Conservation (phyloP, 192 early-diverging fungal genomes). For the Coemansia sp. region DNA sequence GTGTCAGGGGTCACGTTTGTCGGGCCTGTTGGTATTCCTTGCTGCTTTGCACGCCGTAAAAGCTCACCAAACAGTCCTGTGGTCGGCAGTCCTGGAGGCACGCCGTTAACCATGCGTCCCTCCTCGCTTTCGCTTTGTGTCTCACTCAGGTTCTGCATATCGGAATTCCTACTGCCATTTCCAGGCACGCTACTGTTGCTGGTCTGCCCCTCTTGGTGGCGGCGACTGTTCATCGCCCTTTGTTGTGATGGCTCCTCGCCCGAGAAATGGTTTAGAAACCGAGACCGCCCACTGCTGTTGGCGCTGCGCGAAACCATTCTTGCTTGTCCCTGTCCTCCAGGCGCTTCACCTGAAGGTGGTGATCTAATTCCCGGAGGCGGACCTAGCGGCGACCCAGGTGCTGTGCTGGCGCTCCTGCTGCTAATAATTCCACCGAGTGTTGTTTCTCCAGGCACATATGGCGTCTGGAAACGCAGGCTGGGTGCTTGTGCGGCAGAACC, state of each 20-base stretch:
- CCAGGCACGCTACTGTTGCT: neutral
- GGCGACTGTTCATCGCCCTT: conserved; percentile 8
- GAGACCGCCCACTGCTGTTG: conserved; percentile 50
- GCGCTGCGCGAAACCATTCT: conserved; percentile 45
- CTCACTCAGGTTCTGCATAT: conserved; percentile 1
- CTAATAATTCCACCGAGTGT: neutral
- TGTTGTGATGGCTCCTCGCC: neutral
- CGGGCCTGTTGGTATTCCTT: conserved; percentile 1
- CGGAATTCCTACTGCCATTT: conserved; percentile 6
- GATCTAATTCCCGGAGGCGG: conserved; percentile 42
- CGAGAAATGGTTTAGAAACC: conserved; percentile 51
- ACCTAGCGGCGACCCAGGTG: conserved; percentile 18
- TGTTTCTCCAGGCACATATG: neutral
- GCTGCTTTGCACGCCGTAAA: conserved; percentile 31
- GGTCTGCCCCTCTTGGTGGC: neutral
- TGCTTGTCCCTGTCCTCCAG: conserved; percentile 8
- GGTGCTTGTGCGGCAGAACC: neutral
- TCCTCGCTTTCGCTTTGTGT: neutral
- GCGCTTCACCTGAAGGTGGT: conserved; percentile 11
- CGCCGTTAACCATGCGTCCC: conserved; percentile 27
- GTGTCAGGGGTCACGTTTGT: neutral
- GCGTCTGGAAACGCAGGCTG: neutral
- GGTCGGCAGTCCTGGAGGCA: conserved; percentile 38
- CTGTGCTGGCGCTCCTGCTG: conserved; percentile 8
- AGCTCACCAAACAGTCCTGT: conserved; percentile 53